Evolutionary conservation across 2,329 filamentous ascomycete genomes (phyloP).

Genomic region (Trichoderma atroviride): DNA sequence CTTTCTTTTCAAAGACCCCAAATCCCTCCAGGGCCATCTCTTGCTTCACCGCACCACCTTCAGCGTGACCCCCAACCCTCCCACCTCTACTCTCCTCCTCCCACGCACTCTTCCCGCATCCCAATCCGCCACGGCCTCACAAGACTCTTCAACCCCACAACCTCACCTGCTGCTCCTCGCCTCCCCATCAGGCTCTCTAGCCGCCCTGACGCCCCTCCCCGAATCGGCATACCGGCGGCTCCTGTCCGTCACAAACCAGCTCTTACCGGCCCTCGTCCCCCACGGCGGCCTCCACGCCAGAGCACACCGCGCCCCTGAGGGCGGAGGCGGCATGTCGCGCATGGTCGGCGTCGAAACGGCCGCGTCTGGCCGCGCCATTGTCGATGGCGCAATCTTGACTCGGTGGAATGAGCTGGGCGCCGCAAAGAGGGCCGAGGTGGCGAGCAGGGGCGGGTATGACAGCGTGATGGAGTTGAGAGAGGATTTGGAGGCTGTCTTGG

Average conservation of each 20-base stretch:
- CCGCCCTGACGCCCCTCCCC: constrained; percentile 73
- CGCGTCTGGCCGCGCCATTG: constrained; percentile 62
- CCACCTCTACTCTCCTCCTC: constrained; percentile 74
- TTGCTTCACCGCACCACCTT: constrained; percentile 88
- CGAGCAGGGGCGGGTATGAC: constrained; percentile 69
- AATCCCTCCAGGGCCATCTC: constrained; percentile 85
- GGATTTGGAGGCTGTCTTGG: constrained; percentile 66
- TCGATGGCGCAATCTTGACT: constrained; percentile 77
- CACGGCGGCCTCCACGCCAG: constrained; percentile 81
- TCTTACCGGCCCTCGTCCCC: constrained; percentile 75
- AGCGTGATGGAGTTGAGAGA: constrained; percentile 68
- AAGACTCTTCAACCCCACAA: constrained; percentile 31
- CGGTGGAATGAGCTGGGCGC: constrained; percentile 77
- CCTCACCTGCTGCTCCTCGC: constrained; percentile 65
- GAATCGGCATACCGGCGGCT: constrained; percentile 85
- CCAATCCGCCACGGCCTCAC: constrained; percentile 34
- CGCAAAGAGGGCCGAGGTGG: constrained; percentile 70
- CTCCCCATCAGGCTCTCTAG: constrained; percentile 75
- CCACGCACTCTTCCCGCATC: constrained; percentile 61
- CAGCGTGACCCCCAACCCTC: constrained; percentile 76
- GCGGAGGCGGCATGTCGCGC: constrained; percentile 48
- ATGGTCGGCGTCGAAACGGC: constrained; percentile 59
- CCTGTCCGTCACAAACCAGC: constrained; percentile 76
- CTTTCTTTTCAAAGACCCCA: constrained; percentile 69
- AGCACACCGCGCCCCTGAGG: constrained; percentile 65